Evolutionary conservation across 2,329 filamentous ascomycete species (phyloP).

Genomic region (Cytospora schulzeri): DNA sequence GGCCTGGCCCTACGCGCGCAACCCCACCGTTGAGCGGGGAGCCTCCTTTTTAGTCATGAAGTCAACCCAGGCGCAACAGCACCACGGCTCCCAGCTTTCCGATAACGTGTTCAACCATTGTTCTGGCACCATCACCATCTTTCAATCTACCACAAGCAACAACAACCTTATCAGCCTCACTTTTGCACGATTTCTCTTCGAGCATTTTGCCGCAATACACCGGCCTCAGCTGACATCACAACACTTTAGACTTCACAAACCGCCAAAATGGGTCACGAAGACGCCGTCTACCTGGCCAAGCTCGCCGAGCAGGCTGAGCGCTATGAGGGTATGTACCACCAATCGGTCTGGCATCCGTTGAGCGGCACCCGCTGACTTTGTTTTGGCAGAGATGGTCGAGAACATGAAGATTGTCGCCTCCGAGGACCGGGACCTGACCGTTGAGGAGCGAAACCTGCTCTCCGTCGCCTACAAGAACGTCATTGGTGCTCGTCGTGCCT

Average conservation of each 20-base stretch:
- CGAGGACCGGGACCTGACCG: constrained; percentile 78
- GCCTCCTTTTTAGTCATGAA: constrained; percentile 35
- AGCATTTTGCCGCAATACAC: constrained; percentile 20
- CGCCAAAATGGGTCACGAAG: constrained; percentile 95
- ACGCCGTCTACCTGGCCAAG: constrained; percentile 99
- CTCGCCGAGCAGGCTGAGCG: constrained; percentile 99
- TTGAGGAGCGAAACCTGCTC: constrained; percentile 96
- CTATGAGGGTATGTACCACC: constrained; percentile 83
- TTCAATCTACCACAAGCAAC: constrained; percentile 29
- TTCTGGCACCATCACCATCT: constrained; percentile 30
- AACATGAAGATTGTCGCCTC: constrained; percentile 99
- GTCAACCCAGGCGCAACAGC: constrained; percentile 34
- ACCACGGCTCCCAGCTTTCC: constrained; percentile 20
- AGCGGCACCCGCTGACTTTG: constrained; percentile 21
- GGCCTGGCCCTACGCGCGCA: constrained; percentile 32
- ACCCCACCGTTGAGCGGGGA: constrained; percentile 37
- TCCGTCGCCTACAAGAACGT: constrained; percentile 99
- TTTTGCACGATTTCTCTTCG: constrained; percentile 25
- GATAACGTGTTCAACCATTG: constrained; percentile 31
- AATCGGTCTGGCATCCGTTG: constrained; percentile 16
- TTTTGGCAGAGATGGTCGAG: constrained; percentile 87
- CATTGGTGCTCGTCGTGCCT: constrained; percentile 93
- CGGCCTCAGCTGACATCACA: constrained; percentile 32
- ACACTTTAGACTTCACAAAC: constrained; percentile 34
- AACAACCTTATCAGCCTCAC: constrained; percentile 25